These are phyloP conservation scores for Aspergillus bombycis DNA, from an alignment of 2,329 filamentous ascomycete genomes.

Conservation along the genomic window DNA sequence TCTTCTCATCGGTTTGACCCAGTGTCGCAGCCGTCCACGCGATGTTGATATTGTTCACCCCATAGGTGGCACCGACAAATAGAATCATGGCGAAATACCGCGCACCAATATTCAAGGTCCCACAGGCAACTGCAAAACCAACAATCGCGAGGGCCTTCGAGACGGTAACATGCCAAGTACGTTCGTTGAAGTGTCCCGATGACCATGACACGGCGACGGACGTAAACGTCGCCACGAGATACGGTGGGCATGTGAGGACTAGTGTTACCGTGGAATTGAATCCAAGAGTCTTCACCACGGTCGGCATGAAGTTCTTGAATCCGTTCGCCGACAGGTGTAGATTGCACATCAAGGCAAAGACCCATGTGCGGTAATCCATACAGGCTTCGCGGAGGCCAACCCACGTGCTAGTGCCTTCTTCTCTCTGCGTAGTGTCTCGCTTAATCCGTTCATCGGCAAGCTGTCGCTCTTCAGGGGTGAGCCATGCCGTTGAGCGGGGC, in stretches of 20 bases:
- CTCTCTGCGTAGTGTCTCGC: conserved; percentile 55
- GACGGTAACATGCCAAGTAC: conserved; percentile 34
- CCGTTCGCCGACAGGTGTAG: conserved; percentile 57
- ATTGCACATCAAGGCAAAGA: conserved; percentile 60
- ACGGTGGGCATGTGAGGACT: conserved; percentile 56
- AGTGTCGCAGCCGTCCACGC: conserved; percentile 48
- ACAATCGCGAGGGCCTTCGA: conserved; percentile 30
- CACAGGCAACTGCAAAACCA: conserved; percentile 35
- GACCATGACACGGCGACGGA: conserved; percentile 55
- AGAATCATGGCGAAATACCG: conserved; percentile 39
- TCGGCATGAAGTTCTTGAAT: conserved; percentile 49
- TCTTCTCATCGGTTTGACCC: conserved; percentile 48
- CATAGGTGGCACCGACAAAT: conserved; percentile 34
- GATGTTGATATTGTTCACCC: conserved; percentile 46
- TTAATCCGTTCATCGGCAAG: conserved; percentile 54
- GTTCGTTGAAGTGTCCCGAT: conserved; percentile 48
- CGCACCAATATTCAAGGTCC: conserved; percentile 31
- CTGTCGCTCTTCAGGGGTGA: conserved; percentile 52
- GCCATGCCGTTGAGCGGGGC: conserved; percentile 48
- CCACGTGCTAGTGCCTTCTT: conserved; percentile 49
- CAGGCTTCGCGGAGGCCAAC: conserved; percentile 54
- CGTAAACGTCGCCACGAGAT: conserved; percentile 52
- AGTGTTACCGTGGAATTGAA: conserved; percentile 54
- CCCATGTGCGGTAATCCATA: conserved; percentile 55
- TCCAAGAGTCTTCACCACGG: conserved; percentile 51